These are phyloP conservation scores for Pseudogymnoascus sp. DNA, from an alignment of 2,329 filamentous ascomycete genomes.

Conservation along the genomic window DNA sequence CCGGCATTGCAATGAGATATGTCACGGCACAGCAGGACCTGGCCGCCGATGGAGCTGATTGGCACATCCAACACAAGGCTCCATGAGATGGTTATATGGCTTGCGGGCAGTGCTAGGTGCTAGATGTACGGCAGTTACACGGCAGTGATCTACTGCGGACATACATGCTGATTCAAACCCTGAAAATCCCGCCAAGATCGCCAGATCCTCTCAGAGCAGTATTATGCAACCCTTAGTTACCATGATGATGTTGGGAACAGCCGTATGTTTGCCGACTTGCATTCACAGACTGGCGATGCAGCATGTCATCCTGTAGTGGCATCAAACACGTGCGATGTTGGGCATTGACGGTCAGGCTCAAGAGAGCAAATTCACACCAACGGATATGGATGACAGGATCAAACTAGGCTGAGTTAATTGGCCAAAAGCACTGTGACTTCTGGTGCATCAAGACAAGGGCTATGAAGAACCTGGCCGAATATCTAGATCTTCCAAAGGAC, in stretches of 20 bases:
- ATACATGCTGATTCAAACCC: neutral
- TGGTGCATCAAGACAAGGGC: neutral
- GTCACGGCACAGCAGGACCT: neutral
- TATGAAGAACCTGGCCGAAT: neutral
- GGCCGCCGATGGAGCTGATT: neutral
- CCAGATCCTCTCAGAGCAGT: neutral
- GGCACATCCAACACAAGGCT: neutral
- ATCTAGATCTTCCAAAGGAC: neutral
- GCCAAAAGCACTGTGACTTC: neutral
- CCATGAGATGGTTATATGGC: neutral
- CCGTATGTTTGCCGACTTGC: neutral
- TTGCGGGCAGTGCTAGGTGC: neutral
- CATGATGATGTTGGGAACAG: neutral
- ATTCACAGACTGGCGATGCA: neutral
- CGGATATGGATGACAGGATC: neutral
- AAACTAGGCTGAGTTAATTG: neutral
- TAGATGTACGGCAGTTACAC: neutral
- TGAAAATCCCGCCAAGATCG: neutral
- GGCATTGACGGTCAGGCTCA: neutral
- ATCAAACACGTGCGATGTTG: slow-evolving; percentile 3
- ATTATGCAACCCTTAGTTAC: neutral
- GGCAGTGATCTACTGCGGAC: neutral
- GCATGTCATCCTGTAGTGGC: neutral
- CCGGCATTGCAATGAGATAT: neutral
- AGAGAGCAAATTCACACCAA: neutral